Evolutionary conservation across 306 rosid species (phyloP), one percentile per base, ranked within the genome.

Genomic region (Cyclanthera cordifolia): DNA sequence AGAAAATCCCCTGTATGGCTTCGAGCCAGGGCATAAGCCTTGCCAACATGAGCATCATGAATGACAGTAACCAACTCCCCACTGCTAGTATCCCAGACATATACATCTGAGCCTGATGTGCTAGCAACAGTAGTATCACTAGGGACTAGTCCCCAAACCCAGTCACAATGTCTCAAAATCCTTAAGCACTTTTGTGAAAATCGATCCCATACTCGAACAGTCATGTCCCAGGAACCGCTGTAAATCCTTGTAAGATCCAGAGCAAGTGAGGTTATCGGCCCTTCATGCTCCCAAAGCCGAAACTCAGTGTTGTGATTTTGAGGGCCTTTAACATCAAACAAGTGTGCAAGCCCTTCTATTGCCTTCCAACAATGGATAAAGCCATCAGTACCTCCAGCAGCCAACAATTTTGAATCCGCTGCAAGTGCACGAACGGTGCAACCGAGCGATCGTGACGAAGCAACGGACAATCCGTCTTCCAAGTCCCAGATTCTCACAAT

Each of bases 221-320:
- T 85, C 72, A 91, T 87, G 78, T 93, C 98, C 98, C 98, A 93
- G 1, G 98, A 93, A 74, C 98, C 96, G 69, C 98, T 89, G 46
- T 89, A 93, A 75, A 93, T 93, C 83, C 85, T 87, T 2, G 91
- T 77, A 45, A 87, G 75, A 83, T 93, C 96, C 77, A 93, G 80
- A n/a, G 96, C 87, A 49, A 93, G 91, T 58, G 89, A 83, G 10
- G 95, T 93, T 69, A 93, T 71, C 0, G 98, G 98, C 52, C 98
- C 98, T 61, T 83, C 87, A 59, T 93, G 98, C 51, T 87, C 98
- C 98, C 98, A 93, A 45, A 93, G 89, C 25, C 94, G 84, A 73
- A 82, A 85, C 79, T 93, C 95, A 0, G 54, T 71, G 58, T 72
- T 83, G 66, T 80, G 80, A 48, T 63, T 78, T n/a, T 73, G 89